Base-by-base conservation (phyloP, 202 grass and related monocot genomes). In the Brachypodium distachyon region DNA sequence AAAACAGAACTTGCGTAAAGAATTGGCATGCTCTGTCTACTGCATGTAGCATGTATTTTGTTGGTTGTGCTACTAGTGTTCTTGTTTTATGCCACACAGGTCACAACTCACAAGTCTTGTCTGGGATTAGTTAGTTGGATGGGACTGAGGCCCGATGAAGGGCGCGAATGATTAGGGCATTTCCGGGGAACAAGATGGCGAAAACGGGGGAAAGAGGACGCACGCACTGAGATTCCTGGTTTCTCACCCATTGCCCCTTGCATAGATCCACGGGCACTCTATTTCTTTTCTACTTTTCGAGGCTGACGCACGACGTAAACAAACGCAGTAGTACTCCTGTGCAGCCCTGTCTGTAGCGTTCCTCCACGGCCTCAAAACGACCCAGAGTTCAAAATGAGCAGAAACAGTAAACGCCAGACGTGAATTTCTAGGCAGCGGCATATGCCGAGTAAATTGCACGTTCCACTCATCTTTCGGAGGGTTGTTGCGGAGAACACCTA, bases 111-210 rank as follows among this genome's bases (percentile, higher is more conserved):
- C 68, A 39, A 14, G 76, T 67, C 76, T 6, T 67, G 49, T 67
- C 76, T 32, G 9, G 17, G 48, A 43, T 43, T 19, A 51, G 61
- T 62, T 16, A 2, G 38, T 29, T 21, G 59, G 40, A 75, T 32
- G 74, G 22, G 41, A 49, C 2, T 17, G 76, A 42, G 29, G 77
- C 7, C 64, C 51, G 36, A 48, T 27, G 27, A 8, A n/a, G 77
- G 52, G 14, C 65, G n/a, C 77, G 66, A 26, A 60, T 60, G 52
- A 80, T 59, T 47, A 23, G 34, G 63, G 50, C 80, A 5, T 65
- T 77, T 78, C 27, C 38, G 12, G 78, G 84, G 84, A 77, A 72
- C 84, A 77, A 17, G 72, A 65, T 3, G 56, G 31, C 84, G 56
- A 40, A 32, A 65, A 73, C 73, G 17, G 67, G 66, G 57, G n/a